phyloP scores from a whole-genome alignment of 2,329 filamentous ascomycete species.

The Pseudomassariella vexata region DNA sequence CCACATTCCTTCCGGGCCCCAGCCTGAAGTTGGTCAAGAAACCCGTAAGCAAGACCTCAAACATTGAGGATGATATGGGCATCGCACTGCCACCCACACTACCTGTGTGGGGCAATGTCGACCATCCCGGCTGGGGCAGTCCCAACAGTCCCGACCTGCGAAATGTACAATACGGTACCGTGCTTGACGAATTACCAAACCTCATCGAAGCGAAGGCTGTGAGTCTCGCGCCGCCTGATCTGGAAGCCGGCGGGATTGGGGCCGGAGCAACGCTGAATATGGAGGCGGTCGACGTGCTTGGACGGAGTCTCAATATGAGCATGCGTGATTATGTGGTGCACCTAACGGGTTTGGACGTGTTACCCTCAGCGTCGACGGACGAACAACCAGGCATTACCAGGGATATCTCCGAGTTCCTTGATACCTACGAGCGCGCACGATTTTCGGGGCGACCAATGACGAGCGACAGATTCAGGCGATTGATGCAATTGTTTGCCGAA shows the following conservation, averaged over 20 bases:
- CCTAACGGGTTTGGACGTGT: conserved; percentile 61
- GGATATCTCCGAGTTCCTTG: conserved; percentile 58
- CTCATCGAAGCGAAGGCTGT: conserved; percentile 90
- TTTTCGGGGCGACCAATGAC: conserved; percentile 69
- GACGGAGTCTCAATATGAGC: conserved; percentile 64
- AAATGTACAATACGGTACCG: conserved; percentile 75
- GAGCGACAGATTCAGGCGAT: conserved; percentile 63
- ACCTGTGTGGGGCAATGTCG: conserved; percentile 73
- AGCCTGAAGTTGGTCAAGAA: too few species aligned
- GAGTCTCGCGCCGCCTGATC: conserved; percentile 65
- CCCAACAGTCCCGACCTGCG: conserved; percentile 70
- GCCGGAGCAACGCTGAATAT: conserved; percentile 57
- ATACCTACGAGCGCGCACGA: conserved; percentile 75
- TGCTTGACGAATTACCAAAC: conserved; percentile 79
- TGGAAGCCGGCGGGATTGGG: too few species aligned
- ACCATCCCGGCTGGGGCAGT: conserved; percentile 84
- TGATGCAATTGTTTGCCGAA: conserved; percentile 83
- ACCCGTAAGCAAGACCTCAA: conserved; percentile 32
- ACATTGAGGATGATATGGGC: conserved; percentile 30
- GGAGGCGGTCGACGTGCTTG: conserved; percentile 64
- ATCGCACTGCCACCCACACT: conserved; percentile 44
- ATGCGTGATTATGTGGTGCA: conserved; percentile 74
- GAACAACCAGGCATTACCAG: conserved; percentile 2
- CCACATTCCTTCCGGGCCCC: conserved; percentile 7
- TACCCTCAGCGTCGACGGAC: conserved; percentile 32